These are phyloP conservation scores for Auricularia cornea DNA, from an alignment of 768 basidiomycete genomes.

Conservation along the genomic window DNA sequence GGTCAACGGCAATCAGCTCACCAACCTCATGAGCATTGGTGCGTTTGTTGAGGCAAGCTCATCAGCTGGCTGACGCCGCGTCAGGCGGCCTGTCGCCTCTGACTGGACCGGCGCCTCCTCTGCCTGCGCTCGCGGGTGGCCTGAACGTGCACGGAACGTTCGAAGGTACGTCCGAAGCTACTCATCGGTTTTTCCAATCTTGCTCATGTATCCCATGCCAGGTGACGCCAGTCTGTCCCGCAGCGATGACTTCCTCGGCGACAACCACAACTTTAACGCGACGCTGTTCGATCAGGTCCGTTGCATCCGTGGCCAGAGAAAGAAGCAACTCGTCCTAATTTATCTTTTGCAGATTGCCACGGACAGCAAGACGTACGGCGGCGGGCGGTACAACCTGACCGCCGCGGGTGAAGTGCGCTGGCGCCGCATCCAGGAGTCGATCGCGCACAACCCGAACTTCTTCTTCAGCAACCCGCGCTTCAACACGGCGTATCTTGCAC, in stretches of 20 bases:
- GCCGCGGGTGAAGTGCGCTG: slow-evolving; percentile 2
- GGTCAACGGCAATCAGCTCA: slow-evolving; percentile 7
- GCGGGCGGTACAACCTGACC: neutral
- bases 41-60: neutral
- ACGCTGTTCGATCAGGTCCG: slow-evolving; percentile 4
- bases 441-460: slow-evolving; percentile 4
- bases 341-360: neutral
- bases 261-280: slow-evolving; percentile 6
- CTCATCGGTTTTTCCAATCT: neutral
- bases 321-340: neutral
- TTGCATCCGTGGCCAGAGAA: neutral
- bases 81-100: neutral
- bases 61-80: neutral
- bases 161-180: neutral
- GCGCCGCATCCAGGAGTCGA: slow-evolving; percentile 3
- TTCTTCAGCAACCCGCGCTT: slow-evolving; percentile 1
- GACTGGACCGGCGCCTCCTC: neutral
- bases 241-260: slow-evolving; percentile 6
- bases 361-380: neutral
- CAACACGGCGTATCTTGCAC: neutral
- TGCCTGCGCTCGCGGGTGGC: slow-evolving; percentile 3
- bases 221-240: slow-evolving; percentile 8
- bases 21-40: slow-evolving; percentile 7
- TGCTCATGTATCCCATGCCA: neutral
- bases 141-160: slow-evolving; percentile 4